These are phyloP conservation scores for Boletus speciosus DNA, from an alignment of 768 basidiomycete genomes.

Conservation along the genomic window DNA sequence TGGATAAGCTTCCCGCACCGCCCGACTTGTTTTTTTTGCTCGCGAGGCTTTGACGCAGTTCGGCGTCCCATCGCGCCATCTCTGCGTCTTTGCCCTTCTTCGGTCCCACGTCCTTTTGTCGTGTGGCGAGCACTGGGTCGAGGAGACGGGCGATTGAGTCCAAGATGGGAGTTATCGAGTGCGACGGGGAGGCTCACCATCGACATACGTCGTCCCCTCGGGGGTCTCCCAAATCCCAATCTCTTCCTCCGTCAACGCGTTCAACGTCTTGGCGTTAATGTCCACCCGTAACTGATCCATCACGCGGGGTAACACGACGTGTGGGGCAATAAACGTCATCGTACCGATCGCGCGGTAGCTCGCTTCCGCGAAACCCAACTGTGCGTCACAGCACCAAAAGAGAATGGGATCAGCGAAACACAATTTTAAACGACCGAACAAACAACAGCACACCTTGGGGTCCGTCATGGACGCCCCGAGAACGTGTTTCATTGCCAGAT, in stretches of 20 bases:
- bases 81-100: slow-evolving; percentile 86
- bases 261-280: slow-evolving; percentile 57
- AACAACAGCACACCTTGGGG: slow-evolving; percentile 39
- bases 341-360: slow-evolving; percentile 74
- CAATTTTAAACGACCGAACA: neutral
- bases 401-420: neutral
- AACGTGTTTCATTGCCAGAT: slow-evolving; percentile 47
- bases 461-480: slow-evolving; percentile 45
- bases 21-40: slow-evolving; percentile 56
- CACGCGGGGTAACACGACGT: slow-evolving; percentile 61
- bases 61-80: slow-evolving; percentile 93
- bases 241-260: slow-evolving; percentile 66
- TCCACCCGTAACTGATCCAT: slow-evolving; percentile 63
- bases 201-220: slow-evolving; percentile 73
- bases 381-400: no score
- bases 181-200: slow-evolving; percentile 47
- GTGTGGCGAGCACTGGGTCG: slow-evolving; percentile 55
- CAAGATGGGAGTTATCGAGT: neutral
- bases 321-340: slow-evolving; percentile 76
- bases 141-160: no score
- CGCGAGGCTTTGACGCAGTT: slow-evolving; percentile 81
- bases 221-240: slow-evolving; percentile 85
- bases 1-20: slow-evolving; percentile 55
- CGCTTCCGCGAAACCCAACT: slow-evolving; percentile 59
- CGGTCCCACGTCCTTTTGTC: slow-evolving; percentile 47